A percentile compares a stretch with the other conserved stretches of the same genome.
Evolutionary conservation across 2,329 filamentous ascomycete genomes (phyloP).

Genomic region (Didymella glomerata): DNA sequence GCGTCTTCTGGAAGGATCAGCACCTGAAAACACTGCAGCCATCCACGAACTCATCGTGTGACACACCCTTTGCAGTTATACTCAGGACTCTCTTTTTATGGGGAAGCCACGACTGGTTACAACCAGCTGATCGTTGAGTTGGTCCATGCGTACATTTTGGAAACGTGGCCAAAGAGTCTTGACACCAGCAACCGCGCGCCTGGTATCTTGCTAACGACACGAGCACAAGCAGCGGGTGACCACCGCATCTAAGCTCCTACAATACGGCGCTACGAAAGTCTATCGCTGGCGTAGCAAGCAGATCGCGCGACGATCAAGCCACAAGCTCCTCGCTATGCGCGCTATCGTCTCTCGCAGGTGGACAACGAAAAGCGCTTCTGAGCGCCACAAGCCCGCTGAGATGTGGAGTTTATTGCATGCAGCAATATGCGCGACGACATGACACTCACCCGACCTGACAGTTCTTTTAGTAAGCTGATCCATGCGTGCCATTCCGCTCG

Average conservation of each 20-base stretch:
- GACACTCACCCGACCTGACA: slow-evolving; percentile 14
- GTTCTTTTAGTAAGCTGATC: slow-evolving; percentile 15
- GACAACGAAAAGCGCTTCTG: neutral
- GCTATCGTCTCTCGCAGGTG: neutral
- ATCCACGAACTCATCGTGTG: neutral
- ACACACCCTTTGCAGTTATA: neutral
- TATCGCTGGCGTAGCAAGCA: slow-evolving; percentile 3
- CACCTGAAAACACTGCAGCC: neutral
- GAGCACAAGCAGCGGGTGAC: neutral
- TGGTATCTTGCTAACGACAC: neutral
- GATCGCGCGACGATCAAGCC: slow-evolving; percentile 7
- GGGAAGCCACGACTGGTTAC: neutral
- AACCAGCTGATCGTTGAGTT: neutral
- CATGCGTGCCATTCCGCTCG: slow-evolving; percentile 16
- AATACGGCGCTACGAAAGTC: neutral
- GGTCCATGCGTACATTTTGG: neutral
- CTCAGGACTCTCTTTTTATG: neutral
- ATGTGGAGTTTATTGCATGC: slow-evolving; percentile 6
- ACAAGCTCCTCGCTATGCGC: slow-evolving; percentile 4
- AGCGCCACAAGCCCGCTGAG: slow-evolving; percentile 6
- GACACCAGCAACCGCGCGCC: neutral
- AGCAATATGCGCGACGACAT: slow-evolving; percentile 22
- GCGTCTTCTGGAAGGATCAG: neutral
- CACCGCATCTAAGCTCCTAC: neutral
- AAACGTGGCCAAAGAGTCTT: neutral